Conservation (phyloP, 1,284 basidiomycete species). For the Rhodotorula glutinis region DNA sequence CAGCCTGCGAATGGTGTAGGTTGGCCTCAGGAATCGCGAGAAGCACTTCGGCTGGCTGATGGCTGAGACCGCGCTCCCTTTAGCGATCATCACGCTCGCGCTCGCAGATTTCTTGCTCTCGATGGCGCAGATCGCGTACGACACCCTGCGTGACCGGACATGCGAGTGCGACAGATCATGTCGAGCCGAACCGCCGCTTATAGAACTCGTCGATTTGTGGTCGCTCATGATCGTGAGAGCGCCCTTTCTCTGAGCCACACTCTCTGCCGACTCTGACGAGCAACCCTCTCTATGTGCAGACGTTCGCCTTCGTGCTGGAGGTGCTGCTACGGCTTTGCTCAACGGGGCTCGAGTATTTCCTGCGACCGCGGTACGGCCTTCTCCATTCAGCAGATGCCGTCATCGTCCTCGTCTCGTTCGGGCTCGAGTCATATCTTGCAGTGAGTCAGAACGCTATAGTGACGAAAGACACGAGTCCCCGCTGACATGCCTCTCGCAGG, state of each 20-base stretch:
- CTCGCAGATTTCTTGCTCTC: conserved; percentile 8
- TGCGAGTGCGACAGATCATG: neutral
- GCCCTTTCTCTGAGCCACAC: neutral
- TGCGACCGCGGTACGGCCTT: neutral
- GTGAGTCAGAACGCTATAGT: neutral
- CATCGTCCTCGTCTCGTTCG: conserved; percentile 13
- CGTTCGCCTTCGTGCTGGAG: conserved; percentile 18
- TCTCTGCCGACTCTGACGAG: too few species aligned
- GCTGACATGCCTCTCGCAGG: neutral
- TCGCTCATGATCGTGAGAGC: neutral
- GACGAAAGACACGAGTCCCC: neutral
- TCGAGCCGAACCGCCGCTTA: neutral
- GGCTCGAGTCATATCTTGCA: conserved; percentile 1
- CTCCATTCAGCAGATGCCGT: conserved; percentile 14
- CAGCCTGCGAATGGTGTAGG: conserved; percentile 10
- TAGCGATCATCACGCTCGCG: conserved; percentile 7
- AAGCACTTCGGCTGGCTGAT: neutral
- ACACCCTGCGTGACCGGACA: neutral
- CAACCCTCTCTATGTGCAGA: neutral
- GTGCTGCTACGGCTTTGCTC: neutral
- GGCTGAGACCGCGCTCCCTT: too few species aligned
- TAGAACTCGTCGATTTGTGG: neutral
- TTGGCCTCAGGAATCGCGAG: neutral
- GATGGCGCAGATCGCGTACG: neutral
- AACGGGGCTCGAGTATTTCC: conserved; percentile 2